Evolutionary conservation across 257 asterid genomes (phyloP).

Genomic region (Gentiana straminea): DNA sequence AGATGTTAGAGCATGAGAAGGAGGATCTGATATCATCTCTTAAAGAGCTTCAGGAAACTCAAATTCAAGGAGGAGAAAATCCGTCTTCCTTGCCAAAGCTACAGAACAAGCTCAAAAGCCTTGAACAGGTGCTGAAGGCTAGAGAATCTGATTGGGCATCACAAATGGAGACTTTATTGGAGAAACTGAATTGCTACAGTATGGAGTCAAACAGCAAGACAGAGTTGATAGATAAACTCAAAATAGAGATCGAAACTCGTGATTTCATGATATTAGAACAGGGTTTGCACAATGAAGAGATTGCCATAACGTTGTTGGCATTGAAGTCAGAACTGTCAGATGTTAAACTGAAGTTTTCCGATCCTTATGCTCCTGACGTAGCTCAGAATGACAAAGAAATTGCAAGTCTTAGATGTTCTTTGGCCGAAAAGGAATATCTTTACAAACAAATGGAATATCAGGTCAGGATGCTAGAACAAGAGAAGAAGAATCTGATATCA

Average conservation of each 20-base stretch:
- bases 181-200: slow-evolving; percentile 36
- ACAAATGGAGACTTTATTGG: slow-evolving; percentile 27
- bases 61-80: slow-evolving; percentile 52
- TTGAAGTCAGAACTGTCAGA: slow-evolving; percentile 54
- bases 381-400: slow-evolving; percentile 67
- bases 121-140: slow-evolving; percentile 50
- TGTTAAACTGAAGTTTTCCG: slow-evolving; percentile 33
- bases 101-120: slow-evolving; percentile 52
- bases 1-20: slow-evolving; percentile 64
- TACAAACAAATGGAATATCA: slow-evolving; percentile 85
- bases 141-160: slow-evolving; percentile 67
- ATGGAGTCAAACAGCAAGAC: slow-evolving; percentile 36
- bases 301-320: slow-evolving; percentile 40
- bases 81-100: slow-evolving; percentile 58
- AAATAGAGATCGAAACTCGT: slow-evolving; percentile 48
- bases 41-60: slow-evolving; percentile 69
- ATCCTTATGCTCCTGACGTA: slow-evolving; percentile 17
- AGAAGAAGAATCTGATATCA: slow-evolving; percentile 47
- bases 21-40: slow-evolving; percentile 42
- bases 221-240: slow-evolving; percentile 34
- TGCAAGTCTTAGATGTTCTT: slow-evolving; percentile 43
- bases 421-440: slow-evolving; percentile 51
- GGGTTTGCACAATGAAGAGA: slow-evolving; percentile 56
- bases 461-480: slow-evolving; percentile 57
- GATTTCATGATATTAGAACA: slow-evolving; percentile 41